phyloP scores from a whole-genome alignment of 2,329 filamentous ascomycete species.

The Pyrenochaeta sp. region DNA sequence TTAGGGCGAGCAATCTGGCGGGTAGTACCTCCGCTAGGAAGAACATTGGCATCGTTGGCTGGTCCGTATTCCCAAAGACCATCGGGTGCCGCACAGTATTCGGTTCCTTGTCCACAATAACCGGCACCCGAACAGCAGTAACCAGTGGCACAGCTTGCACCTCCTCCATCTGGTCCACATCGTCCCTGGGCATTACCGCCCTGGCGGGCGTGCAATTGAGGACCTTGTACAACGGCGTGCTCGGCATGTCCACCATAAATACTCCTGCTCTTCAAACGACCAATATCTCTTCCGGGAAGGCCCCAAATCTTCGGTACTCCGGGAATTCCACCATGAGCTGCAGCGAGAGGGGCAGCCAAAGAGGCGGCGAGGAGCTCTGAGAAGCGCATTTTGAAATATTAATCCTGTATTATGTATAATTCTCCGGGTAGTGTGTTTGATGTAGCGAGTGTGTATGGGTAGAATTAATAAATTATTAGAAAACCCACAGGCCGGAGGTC shows the following conservation, averaged over 20 bases:
- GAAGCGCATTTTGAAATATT: constrained; percentile 39
- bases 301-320: constrained; percentile 44
- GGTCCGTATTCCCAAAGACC: constrained; percentile 67
- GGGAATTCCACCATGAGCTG: constrained; percentile 37
- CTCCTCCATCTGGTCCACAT: constrained; percentile 36
- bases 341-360: constrained; percentile 37
- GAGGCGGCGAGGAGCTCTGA: constrained; percentile 35
- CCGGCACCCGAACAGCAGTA: constrained; percentile 44
- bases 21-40: constrained; percentile 63
- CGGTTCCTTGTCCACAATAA: constrained; percentile 41
- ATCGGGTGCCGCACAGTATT: constrained; percentile 66
- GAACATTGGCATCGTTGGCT: constrained; percentile 65
- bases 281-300: constrained; percentile 26
- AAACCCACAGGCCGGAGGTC: constrained; percentile 5
- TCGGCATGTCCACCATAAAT: constrained; percentile 22
- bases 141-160: constrained; percentile 39
- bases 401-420: background rate
- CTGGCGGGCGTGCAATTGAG: constrained; percentile 38
- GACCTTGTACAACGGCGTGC: constrained; percentile 17
- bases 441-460: constrained; percentile 12
- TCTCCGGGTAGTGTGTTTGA: too few species aligned
- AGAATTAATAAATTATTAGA: constrained; percentile 8
- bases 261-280: constrained; percentile 34
- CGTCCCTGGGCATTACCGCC: constrained; percentile 38
- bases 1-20: constrained; percentile 59